Evolutionary conservation across 2,329 filamentous ascomycete genomes (phyloP).

Genomic region (Incumbomyces lentus): DNA sequence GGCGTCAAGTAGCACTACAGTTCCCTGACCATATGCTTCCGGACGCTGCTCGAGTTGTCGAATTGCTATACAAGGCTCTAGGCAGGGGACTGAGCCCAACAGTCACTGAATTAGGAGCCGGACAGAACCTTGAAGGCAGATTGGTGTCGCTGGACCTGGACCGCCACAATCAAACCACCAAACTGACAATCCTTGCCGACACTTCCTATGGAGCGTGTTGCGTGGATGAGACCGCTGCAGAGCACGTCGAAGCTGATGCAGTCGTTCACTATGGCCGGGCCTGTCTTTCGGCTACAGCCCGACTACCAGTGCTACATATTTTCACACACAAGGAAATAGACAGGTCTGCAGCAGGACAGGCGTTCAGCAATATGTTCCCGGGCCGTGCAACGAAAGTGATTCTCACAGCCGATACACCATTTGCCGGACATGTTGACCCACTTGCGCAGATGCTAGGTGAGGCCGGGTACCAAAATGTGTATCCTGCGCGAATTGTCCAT

Average conservation of each 20-base stretch:
- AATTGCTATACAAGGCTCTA: conserved; percentile 42
- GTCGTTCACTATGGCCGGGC: conserved; percentile 91
- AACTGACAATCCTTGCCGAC: conserved; percentile 78
- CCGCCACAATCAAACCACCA: conserved; percentile 24
- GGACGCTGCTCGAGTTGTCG: conserved; percentile 72
- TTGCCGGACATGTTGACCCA: conserved; percentile 59
- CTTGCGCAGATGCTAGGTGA: conserved; percentile 47
- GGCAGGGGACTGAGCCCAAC: conserved; percentile 32
- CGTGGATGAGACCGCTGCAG: conserved; percentile 90
- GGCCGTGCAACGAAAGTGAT: conserved; percentile 56
- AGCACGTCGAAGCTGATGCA: conserved; percentile 81
- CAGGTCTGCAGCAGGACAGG: conserved; percentile 44
- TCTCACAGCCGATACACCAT: conserved; percentile 83
- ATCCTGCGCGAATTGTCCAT: conserved; percentile 62
- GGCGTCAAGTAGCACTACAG: conserved; percentile 75
- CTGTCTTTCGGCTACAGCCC: conserved; percentile 79
- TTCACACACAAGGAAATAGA: conserved; percentile 69
- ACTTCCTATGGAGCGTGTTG: conserved; percentile 97
- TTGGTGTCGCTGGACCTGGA: neutral
- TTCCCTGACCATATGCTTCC: conserved; percentile 89
- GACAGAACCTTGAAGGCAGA: too few species aligned
- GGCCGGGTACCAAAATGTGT: conserved; percentile 59
- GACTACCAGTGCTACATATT: conserved; percentile 79
- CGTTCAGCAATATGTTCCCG: conserved; percentile 60
- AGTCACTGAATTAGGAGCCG: neutral